Evolutionary conservation across 176 grass and related monocot species (phyloP).

Genomic region (Musa schizocarpa): DNA sequence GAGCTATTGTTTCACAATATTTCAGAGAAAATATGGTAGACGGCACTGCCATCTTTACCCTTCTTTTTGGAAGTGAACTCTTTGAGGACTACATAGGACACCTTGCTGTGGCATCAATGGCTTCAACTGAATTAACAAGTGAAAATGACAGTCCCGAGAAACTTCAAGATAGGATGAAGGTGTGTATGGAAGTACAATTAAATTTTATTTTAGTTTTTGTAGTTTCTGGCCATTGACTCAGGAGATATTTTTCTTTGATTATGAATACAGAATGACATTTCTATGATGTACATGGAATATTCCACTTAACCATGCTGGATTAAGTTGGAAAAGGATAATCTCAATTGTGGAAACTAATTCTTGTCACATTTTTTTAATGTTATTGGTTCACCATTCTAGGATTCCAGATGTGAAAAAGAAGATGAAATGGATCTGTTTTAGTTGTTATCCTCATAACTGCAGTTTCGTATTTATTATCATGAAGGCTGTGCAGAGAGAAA

Average conservation of each 20-base stretch:
- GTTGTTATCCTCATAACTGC: not conserved
- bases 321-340: not conserved
- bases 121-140: conserved; percentile 60
- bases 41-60: conserved; percentile 71
- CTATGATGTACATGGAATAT: no score
- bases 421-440: not conserved
- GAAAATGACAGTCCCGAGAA: conserved; percentile 62
- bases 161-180: conserved; percentile 95
- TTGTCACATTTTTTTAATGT: not conserved
- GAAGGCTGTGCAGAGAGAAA: conserved; percentile 81
- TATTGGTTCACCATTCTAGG: not conserved
- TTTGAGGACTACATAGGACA: conserved; percentile 93
- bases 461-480: conserved; percentile 16
- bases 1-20: not conserved
- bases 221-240: not conserved
- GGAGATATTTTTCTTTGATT: not conserved
- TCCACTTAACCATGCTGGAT: not conserved
- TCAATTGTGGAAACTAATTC: not conserved
- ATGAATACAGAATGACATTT: no score
- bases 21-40: conserved; percentile 91
- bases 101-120: conserved; percentile 92
- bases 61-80: conserved; percentile 85
- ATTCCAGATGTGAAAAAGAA: no score
- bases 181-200: conserved; percentile 13
- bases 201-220: not conserved